A percentile compares a stretch with the other conserved stretches of the same genome.
These are phyloP conservation scores for Calophaca sinica DNA, from an alignment of 306 rosid species.

Conservation along the genomic window DNA sequence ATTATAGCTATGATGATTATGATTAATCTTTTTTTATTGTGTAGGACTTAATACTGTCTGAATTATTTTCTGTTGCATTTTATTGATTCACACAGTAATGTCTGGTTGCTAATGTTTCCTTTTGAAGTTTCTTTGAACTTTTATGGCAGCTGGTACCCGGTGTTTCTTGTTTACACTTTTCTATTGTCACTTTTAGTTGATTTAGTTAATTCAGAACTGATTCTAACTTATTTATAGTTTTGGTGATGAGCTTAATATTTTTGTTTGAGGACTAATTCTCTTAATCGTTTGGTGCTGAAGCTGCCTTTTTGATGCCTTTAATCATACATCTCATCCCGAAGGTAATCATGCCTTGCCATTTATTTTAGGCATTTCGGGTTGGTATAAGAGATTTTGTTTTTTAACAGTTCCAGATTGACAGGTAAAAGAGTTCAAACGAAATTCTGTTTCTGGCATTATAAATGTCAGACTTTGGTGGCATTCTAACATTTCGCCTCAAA, in stretches of 20 bases:
- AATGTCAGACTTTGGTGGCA: conserved; percentile 33
- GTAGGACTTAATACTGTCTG: conserved; percentile 54
- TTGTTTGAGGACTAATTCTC: conserved; percentile 53
- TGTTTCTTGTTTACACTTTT: conserved; percentile 53
- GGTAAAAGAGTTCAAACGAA: conserved; percentile 57
- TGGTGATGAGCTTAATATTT: conserved; percentile 42
- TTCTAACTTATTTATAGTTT: conserved; percentile 33
- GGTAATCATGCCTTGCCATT: conserved; percentile 59
- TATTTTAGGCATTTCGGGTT: conserved; percentile 60
- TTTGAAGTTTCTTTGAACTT: conserved; percentile 52
- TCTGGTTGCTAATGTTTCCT: conserved; percentile 63
- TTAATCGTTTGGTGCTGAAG: conserved; percentile 57
- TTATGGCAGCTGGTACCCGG: conserved; percentile 53
- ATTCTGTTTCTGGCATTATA: conserved; percentile 39
- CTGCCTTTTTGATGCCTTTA: conserved; percentile 50
- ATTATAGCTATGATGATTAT: conserved; percentile 38
- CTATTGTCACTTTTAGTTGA: conserved; percentile 40
- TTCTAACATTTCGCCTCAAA: conserved; percentile 40
- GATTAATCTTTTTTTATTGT: conserved; percentile 51
- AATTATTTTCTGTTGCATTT: conserved; percentile 50
- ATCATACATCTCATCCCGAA: conserved; percentile 49
- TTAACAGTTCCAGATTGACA: conserved; percentile 64
- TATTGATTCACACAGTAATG: conserved; percentile 48
- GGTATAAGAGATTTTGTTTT: conserved; percentile 44
- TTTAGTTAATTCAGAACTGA: conserved; percentile 47